Evolutionary conservation across 768 basidiomycete genomes (phyloP), one percentile per base, ranked within the genome.

Genomic region (Amanita polypyramis): DNA sequence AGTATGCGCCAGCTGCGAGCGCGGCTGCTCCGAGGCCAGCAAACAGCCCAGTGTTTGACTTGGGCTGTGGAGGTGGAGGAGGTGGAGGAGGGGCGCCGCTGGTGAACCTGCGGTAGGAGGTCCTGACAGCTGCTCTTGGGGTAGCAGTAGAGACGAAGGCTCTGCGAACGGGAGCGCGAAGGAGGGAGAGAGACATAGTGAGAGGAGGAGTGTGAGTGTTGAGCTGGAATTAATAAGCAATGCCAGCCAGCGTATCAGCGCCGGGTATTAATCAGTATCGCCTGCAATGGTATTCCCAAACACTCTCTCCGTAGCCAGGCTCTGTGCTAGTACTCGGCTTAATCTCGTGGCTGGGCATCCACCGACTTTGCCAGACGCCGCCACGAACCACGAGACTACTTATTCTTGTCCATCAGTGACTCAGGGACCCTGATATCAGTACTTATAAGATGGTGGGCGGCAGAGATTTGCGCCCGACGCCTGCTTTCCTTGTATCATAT

Each of bases 1-100:
- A 85, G 67, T 78, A 87, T 43, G 77, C 83, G 9, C 75, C 70
- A 37, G 79, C 82, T 46, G 75, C 80, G 43, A 69, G 71, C 36
- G 72, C 70, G 15, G 68, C 75, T 36, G 73, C 78, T 57, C 78
- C 85, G 23, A 85, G 62, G 42, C 79, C 79, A 34, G 76, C 60
- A 59, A 73, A 82, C 43, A 89, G 70, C 17, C 63, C 69, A 17
- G 70, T 72, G 62, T 74, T 80, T n/a, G 74, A 73, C 53, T 74
- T 74, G 10, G 71, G 44, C 55, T 77, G 77, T 17, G 75, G 61
- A 1, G 70, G 61, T 19, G 70, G 65, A 4, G 75, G 72, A 15
- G 75, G 61, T 1, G 70, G 61, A 19, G 70, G 65, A 4, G 75
- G 72, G 0, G 66, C 4, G 23, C 5, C 11, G 2, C 19, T 56